These are phyloP conservation scores for Pistacia vera DNA, from an alignment of 345 rosid species.

Conservation along the genomic window DNA sequence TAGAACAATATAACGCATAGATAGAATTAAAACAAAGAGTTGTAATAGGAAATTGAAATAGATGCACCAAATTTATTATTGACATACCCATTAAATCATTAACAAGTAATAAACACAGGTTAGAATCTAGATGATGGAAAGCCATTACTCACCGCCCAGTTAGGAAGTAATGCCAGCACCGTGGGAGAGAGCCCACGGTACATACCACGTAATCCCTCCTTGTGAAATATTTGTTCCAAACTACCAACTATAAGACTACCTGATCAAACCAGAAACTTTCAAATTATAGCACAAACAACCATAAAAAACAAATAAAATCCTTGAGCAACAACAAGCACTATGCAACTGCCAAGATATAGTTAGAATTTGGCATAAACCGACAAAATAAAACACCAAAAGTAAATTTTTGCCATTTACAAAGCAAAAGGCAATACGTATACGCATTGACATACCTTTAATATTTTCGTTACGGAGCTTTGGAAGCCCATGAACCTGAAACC, in stretches of 20 bases:
- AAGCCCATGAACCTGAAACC: slow-evolving; percentile 90
- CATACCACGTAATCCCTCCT: slow-evolving; percentile 81
- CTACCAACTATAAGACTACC: slow-evolving; percentile 87
- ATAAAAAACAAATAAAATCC: not conserved
- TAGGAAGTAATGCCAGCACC: slow-evolving; percentile 78
- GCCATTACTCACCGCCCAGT: slow-evolving; percentile 71
- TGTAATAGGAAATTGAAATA: not conserved
- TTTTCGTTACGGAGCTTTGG: slow-evolving; percentile 44
- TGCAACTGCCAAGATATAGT: not conserved
- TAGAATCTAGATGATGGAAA: not conserved
- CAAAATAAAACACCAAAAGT: not conserved
- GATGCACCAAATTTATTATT: not conserved
- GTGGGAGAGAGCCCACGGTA: slow-evolving; percentile 83
- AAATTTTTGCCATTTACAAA: not conserved
- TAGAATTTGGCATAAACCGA: not conserved
- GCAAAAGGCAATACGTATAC: too few species aligned
- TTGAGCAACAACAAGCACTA: not conserved
- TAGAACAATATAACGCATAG: not conserved
- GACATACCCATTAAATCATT: not conserved
- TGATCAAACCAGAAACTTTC: slow-evolving; percentile 30
- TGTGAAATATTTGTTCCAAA: slow-evolving; percentile 63
- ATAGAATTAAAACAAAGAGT: not conserved
- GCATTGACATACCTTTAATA: slow-evolving; percentile 44
- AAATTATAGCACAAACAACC: not conserved
- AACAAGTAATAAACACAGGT: not conserved